phyloP scores from a whole-genome alignment of 495 filamentous ascomycete genomes.

The Pyrenopolyporus hunteri region DNA sequence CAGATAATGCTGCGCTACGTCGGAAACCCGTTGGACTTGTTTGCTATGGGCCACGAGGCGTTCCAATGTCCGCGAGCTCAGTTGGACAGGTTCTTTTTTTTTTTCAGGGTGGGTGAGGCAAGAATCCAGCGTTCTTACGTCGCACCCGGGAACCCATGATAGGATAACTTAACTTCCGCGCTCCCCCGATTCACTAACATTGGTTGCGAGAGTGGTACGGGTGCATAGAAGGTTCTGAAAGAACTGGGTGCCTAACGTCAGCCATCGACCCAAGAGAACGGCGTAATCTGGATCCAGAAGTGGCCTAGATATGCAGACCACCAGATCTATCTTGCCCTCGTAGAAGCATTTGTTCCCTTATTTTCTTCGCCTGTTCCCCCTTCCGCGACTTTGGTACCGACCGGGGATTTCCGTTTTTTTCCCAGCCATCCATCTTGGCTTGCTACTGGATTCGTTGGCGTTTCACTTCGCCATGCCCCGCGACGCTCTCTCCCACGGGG shows the following conservation, averaged over 20 bases:
- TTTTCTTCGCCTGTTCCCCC: background rate
- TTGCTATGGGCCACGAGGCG: constrained; percentile 35
- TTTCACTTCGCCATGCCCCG: constrained; percentile 34
- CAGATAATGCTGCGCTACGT: constrained; percentile 41
- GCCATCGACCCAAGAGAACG: constrained; percentile 44
- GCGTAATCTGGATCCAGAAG: constrained; percentile 43
- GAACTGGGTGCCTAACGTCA: constrained; percentile 31
- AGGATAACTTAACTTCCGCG: constrained; percentile 32
- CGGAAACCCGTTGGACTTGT: constrained; percentile 34
- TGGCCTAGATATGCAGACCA: constrained; percentile 39
- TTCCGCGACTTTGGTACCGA: constrained; percentile 30
- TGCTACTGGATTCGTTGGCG: constrained; percentile 8
- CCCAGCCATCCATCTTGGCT: constrained; percentile 1
- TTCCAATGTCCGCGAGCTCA: constrained; percentile 7
- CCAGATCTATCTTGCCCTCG: constrained; percentile 24
- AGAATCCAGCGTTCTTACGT: constrained; percentile 13
- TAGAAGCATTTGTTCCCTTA: constrained; percentile 13
- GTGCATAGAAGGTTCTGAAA: constrained; percentile 9
- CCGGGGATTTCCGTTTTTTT: constrained; percentile 17
- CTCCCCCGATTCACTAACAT: constrained; percentile 26
- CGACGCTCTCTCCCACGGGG: constrained; percentile 25
- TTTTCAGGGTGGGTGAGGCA: constrained; percentile 7
- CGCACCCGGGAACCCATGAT: constrained; percentile 35
- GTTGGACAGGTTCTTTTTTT: constrained; percentile 1
- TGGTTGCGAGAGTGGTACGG: constrained; percentile 35